Percentiles rank a stretch among this genome's conserved stretches.
Conservation (phyloP, 2,329 filamentous ascomycete genomes). For the Arthrinium phaeospermum region DNA sequence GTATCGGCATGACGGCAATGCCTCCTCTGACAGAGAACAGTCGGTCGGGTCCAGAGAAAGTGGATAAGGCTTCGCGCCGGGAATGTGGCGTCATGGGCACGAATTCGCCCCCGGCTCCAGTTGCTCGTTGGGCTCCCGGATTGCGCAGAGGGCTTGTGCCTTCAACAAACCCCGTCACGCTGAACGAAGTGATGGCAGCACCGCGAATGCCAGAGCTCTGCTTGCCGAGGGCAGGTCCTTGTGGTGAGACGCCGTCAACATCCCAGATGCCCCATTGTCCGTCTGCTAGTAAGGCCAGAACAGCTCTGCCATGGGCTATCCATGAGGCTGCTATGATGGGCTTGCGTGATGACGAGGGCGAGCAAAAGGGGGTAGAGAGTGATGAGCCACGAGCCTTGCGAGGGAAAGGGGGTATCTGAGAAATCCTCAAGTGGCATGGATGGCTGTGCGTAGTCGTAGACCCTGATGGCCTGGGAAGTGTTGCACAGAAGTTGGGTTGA, state of each 20-base stretch:
- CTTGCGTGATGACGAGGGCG: constrained; percentile 57
- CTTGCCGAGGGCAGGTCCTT: constrained; percentile 52
- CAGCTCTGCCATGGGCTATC: constrained; percentile 64
- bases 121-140: constrained; percentile 43
- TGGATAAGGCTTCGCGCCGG: constrained; percentile 57
- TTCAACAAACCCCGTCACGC: constrained; percentile 64
- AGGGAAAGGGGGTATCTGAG: constrained; percentile 55
- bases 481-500: constrained; percentile 64
- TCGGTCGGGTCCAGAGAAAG: constrained; percentile 55
- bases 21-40: constrained; percentile 59
- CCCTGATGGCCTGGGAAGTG: constrained; percentile 61
- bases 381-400: constrained; percentile 68
- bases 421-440: constrained; percentile 59
- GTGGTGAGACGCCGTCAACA: constrained; percentile 62
- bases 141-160: constrained; percentile 62
- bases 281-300: constrained; percentile 64
- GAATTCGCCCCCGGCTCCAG: constrained; percentile 53
- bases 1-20: constrained; percentile 54
- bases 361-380: constrained; percentile 65
- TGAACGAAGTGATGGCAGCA: constrained; percentile 64
- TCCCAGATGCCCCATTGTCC: constrained; percentile 75
- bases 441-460: constrained; percentile 65
- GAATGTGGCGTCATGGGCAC: constrained; percentile 70
- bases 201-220: constrained; percentile 59
- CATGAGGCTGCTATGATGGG: constrained; percentile 67